Evolutionary conservation across 108 stramenopile genomes (phyloP).

Genomic region (Aureococcus anophagefferens): DNA sequence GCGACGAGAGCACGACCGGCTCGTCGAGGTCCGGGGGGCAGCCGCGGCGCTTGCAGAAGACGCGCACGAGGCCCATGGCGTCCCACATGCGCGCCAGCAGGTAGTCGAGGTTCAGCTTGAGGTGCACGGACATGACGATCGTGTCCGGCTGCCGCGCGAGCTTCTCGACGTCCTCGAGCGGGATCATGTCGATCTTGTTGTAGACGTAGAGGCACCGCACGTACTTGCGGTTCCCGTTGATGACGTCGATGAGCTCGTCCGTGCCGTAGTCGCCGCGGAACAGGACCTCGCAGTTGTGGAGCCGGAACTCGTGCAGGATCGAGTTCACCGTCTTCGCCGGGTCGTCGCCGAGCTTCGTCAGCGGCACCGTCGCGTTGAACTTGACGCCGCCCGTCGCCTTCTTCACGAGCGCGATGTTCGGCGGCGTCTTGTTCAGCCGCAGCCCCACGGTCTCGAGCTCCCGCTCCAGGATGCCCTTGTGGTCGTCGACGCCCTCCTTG

Average conservation of each 20-base stretch:
- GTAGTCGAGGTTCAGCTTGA: conserved; percentile 65
- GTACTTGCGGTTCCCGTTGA: conserved; percentile 90
- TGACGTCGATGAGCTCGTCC: conserved; percentile 95
- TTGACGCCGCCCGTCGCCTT: conserved; percentile 85
- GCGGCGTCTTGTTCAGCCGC: conserved; percentile 80
- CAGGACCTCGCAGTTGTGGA: conserved; percentile 84
- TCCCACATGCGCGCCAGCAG: conserved; percentile 81
- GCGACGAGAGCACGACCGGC: conserved; percentile 85
- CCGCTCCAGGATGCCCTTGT: conserved; percentile 85
- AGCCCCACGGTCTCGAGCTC: conserved; percentile 97
- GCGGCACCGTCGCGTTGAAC: conserved; percentile 77
- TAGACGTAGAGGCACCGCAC: conserved; percentile 90
- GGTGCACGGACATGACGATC: conserved; percentile 74
- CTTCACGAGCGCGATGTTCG: conserved; percentile 76
- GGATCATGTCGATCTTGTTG: conserved; percentile 96
- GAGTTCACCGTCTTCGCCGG: conserved; percentile 69
- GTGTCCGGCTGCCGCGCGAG: conserved; percentile 89
- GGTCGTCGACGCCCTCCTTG: conserved; percentile 88
- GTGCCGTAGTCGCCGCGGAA: conserved; percentile 84
- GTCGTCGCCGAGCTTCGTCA: conserved; percentile 81
- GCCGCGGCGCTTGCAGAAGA: conserved; percentile 84
- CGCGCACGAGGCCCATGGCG: conserved; percentile 85
- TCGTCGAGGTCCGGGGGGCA: conserved; percentile 86
- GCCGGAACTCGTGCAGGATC: conserved; percentile 85
- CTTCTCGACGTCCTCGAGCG: conserved; percentile 92